Percentiles rank a stretch among this genome's conserved stretches.
These are phyloP conservation scores for Panaeolus cyanescens DNA, from an alignment of 768 basidiomycete genomes.

Conservation along the genomic window DNA sequence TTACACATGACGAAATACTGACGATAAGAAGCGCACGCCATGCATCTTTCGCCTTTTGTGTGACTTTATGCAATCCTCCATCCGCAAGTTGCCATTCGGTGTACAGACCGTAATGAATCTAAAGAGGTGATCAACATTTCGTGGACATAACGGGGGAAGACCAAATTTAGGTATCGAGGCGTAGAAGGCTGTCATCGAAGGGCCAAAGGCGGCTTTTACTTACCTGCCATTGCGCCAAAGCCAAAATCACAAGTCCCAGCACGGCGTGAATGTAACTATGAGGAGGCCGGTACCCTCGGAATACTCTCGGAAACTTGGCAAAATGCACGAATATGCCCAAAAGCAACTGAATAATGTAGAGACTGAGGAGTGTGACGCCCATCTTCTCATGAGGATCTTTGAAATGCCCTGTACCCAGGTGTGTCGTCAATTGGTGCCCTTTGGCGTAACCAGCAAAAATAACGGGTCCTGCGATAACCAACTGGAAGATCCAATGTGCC, in stretches of 20 bases:
- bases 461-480: conserved; percentile 52
- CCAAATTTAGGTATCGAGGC: no score
- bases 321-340: conserved; percentile 56
- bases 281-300: conserved; percentile 44
- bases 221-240: conserved; percentile 23
- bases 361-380: conserved; percentile 52
- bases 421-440: conserved; percentile 39
- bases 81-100: conserved; percentile 41
- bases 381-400: conserved; percentile 51
- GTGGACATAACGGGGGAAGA: no score
- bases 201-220: background rate
- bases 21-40: conserved; percentile 50
- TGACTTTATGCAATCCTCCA: conserved; percentile 36
- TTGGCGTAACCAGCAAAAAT: conserved; percentile 51
- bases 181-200: background rate
- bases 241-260: conserved; percentile 56
- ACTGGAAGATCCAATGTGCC: conserved; percentile 51
- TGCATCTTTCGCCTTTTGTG: conserved; percentile 40
- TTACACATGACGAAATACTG: conserved; percentile 14
- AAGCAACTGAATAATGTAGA: conserved; percentile 53
- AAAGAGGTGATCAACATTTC: no score
- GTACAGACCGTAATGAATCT: conserved; percentile 54
- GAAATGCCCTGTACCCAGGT: conserved; percentile 31
- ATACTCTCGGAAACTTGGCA: conserved; percentile 42
- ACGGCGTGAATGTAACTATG: conserved; percentile 58